phyloP scores from a whole-genome alignment of 768 basidiomycete species.

The Ramaria sp. region DNA sequence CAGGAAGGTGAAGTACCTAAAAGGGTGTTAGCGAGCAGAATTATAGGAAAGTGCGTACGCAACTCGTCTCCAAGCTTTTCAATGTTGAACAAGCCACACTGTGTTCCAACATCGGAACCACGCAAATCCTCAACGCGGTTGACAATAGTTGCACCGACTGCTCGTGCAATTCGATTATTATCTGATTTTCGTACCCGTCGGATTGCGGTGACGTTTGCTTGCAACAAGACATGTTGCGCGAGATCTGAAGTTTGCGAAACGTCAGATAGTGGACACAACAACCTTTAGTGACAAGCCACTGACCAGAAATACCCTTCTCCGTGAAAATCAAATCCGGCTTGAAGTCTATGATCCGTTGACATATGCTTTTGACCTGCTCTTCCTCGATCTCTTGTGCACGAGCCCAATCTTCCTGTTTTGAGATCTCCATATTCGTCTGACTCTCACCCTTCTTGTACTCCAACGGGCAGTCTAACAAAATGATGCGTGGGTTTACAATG shows the following conservation, averaged over 20 bases:
- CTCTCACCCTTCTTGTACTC: conserved; percentile 99
- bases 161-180: conserved; percentile 96
- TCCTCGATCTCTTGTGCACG: conserved; percentile 91
- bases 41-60: conserved; percentile 12
- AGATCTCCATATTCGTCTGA: conserved; percentile 98
- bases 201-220: conserved; percentile 83
- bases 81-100: conserved; percentile 92
- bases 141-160: conserved; percentile 92
- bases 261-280: neutral
- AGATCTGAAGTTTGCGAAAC: conserved; percentile 43
- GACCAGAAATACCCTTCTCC: conserved; percentile 95
- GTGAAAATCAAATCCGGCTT: conserved; percentile 93
- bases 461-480: conserved; percentile 86
- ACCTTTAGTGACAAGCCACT: conserved; percentile 17
- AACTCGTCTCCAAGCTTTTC: conserved; percentile 97
- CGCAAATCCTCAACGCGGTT: conserved; percentile 93
- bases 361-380: conserved; percentile 86
- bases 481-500: conserved; percentile 80
- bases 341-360: conserved; percentile 78
- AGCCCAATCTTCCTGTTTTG: conserved; percentile 88
- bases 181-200: conserved; percentile 98
- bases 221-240: conserved; percentile 84
- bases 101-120: conserved; percentile 83
- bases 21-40: neutral
- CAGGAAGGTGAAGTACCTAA: conserved; percentile 92